Conservation (phyloP, 306 rosid species). For the Begonia peltatifolia region DNA sequence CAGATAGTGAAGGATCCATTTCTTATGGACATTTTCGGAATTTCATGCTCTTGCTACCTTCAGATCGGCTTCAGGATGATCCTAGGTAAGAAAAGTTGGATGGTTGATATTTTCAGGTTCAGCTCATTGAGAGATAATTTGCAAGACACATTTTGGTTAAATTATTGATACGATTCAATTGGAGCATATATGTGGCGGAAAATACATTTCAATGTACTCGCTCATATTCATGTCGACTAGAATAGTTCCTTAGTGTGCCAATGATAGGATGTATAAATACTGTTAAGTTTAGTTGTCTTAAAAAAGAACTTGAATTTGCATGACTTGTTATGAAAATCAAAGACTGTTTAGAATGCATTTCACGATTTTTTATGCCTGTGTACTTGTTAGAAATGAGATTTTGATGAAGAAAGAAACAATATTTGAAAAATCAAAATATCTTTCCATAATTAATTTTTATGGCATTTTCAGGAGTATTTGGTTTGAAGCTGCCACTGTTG, state of each 20-base stretch:
- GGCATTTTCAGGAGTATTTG: constrained; percentile 72
- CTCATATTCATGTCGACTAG: too few species aligned
- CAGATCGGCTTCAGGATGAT: constrained; percentile 96
- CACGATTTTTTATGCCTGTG: too few species aligned
- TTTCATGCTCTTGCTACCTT: constrained; percentile 95
- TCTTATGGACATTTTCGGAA: constrained; percentile 97
- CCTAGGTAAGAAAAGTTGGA: constrained; percentile 59
- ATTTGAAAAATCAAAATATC: neutral
- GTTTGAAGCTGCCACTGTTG: constrained; percentile 99
- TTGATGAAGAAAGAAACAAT: neutral
- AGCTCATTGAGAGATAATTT: neutral
- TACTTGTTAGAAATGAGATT: neutral
- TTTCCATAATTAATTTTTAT: constrained; percentile 12
- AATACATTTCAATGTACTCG: too few species aligned
- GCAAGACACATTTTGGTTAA: neutral
- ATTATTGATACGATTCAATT: neutral
- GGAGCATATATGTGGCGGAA: too few species aligned
- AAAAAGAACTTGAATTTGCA: neutral
- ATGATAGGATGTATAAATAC: too few species aligned
- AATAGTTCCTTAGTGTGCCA: too few species aligned
- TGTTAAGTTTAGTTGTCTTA: neutral
- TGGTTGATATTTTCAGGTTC: constrained; percentile 8
- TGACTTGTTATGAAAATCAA: neutral
- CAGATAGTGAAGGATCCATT: constrained; percentile 83
- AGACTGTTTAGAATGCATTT: neutral